Base-by-base conservation (phyloP, 306 rosid species). In the Inga leiocalycina region DNA sequence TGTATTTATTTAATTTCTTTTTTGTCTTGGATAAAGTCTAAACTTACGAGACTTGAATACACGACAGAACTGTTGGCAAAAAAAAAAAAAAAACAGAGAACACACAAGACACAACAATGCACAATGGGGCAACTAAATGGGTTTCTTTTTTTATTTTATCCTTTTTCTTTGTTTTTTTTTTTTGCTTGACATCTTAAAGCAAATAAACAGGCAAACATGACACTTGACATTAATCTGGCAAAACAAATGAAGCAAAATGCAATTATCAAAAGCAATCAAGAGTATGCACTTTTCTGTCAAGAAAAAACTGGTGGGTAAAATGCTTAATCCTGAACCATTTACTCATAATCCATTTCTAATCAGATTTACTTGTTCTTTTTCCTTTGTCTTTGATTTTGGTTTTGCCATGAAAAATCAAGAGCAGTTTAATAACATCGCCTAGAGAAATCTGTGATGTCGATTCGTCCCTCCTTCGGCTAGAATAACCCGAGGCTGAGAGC, bases 291-390 rank as follows among this genome's bases (percentile, higher is more conserved):
- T 24, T 62, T 30, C 69, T 64, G 69, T 12, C 19, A 44, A 46
- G 43, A 4, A 2, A 24, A 80, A 69, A 68, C 8, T 22, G 17
- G 20, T 35, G 46, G 13, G 10, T 34, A n/a, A 43, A 24, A 14
- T 45, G 76, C 5, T 44, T 44, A 41, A 24, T 74, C 77, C 34
- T 22, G 39, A 69, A 43, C 11, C 71, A 39, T 37, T 41, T 14
- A 67, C 24, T 49, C 70, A 71, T 10, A 62, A 57, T 52, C 88
- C 35, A 51, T 72, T 24, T 84, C 39, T 45, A 80, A 80, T 49
- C 13, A 80, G 22, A 67, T 61, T 48, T 62, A 35, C 51, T 17
- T 75, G 48, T 74, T 67, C 37, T 3, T 13, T 37, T 57, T 61
- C 48, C 65, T 22, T 67, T 37, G 51, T 52, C 69, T n/a, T 8